These are phyloP conservation scores for Chlamydomonas schloesseri DNA, from an alignment of 139 green algal species.

Conservation along the genomic window DNA sequence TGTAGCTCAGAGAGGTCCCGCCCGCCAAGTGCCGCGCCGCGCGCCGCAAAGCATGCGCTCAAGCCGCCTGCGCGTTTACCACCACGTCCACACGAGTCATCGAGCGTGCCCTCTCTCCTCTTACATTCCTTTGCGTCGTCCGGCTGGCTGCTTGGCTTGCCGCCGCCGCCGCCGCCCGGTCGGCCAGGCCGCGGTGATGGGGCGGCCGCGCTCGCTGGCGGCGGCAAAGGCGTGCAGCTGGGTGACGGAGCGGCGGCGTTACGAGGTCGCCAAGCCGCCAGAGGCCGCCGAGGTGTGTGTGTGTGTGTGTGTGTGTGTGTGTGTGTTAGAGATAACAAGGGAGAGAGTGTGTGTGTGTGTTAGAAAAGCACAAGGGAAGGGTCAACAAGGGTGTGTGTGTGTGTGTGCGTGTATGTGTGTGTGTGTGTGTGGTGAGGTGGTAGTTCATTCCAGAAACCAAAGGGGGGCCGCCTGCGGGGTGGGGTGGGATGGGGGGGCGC, in stretches of 20 bases:
- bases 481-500: too few relatives aligned
- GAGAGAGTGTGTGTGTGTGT: too few relatives aligned
- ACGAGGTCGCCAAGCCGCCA: conserved; percentile 9
- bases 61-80: too few relatives aligned
- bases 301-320: neutral
- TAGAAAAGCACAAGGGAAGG: too few relatives aligned
- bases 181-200: conserved; percentile 21
- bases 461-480: too few relatives aligned
- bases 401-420: too few relatives aligned
- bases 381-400: too few relatives aligned
- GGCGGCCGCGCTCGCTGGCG: neutral
- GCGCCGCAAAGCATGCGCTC: neutral
- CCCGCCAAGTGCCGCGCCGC: neutral
- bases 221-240: conserved; percentile 21
- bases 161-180: too few relatives aligned
- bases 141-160: neutral
- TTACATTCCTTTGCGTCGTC: neutral
- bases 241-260: conserved; percentile 18
- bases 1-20: too few relatives aligned
- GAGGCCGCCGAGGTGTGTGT: conserved; percentile 13
- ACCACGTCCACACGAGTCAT: neutral
- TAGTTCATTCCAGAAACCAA: too few relatives aligned
- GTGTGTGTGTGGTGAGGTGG: too few relatives aligned
- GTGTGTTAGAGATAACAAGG: too few relatives aligned
- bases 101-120: neutral